Evolutionary conservation across 495 filamentous ascomycete genomes (phyloP).

Genomic region (Penicillium samsonianum): DNA sequence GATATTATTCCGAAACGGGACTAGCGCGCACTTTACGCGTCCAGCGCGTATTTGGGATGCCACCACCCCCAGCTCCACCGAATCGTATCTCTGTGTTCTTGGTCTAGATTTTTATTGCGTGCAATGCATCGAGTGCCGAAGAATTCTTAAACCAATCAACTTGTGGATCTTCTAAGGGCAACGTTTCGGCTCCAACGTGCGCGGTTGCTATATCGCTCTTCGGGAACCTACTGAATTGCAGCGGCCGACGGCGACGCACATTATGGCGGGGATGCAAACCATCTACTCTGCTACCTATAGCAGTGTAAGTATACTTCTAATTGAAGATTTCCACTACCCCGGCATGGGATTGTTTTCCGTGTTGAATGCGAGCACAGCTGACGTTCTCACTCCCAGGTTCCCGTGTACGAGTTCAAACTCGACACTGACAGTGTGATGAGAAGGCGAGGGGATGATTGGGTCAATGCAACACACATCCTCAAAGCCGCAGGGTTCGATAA

Average conservation of each 20-base stretch:
- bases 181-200: constrained; percentile 18
- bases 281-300: constrained; percentile 94
- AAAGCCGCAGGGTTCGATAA: constrained; percentile 86
- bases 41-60: constrained; percentile 24
- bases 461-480: constrained; percentile 94
- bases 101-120: constrained; percentile 13
- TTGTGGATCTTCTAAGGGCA: constrained; percentile 18
- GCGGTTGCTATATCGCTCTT: constrained; percentile 17
- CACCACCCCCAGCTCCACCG: constrained; percentile 24
- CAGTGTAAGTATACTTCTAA: constrained; percentile 61
- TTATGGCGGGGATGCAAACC: constrained; percentile 45
- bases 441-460: constrained; percentile 82
- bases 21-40: constrained; percentile 39
- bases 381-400: constrained; percentile 58
- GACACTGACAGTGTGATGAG: constrained; percentile 85
- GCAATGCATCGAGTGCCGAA: constrained; percentile 21
- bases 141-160: constrained; percentile 16
- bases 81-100: constrained; percentile 24
- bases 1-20: constrained; percentile 21
- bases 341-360: constrained; percentile 1
- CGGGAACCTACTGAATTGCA: constrained; percentile 25
- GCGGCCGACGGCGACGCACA: constrained; percentile 29
- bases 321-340: background rate
- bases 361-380: background rate
- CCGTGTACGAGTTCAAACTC: constrained; percentile 86